A percentile compares a stretch with the other conserved stretches of the same genome.
phyloP scores from a whole-genome alignment of 352 stramenopile species.

The Pythium angustatum region DNA sequence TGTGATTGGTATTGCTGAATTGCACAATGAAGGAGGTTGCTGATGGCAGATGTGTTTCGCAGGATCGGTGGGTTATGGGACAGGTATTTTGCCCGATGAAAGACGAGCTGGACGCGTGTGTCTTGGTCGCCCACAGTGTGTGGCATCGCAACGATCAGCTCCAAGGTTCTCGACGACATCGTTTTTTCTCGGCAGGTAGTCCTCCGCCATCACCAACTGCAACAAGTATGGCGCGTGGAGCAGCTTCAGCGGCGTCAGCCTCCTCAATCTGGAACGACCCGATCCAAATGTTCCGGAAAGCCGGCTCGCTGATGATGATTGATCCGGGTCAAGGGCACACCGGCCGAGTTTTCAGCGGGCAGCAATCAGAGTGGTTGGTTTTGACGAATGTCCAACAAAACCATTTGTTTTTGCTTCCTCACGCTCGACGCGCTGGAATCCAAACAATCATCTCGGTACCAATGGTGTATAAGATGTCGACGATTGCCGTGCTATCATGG shows the following conservation, averaged over 20 bases:
- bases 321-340: constrained; percentile 77
- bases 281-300: constrained; percentile 78
- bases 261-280: constrained; percentile 40
- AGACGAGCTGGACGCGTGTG: constrained; percentile 57
- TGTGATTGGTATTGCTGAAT: neutral
- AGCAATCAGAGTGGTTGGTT: constrained; percentile 73
- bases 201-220: constrained; percentile 15
- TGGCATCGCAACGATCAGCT: constrained; percentile 60
- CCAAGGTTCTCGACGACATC: neutral
- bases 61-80: constrained; percentile 73
- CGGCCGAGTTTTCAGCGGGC: constrained; percentile 67
- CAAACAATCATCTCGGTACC: constrained; percentile 70
- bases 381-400: constrained; percentile 49
- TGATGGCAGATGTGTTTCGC: constrained; percentile 4
- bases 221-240: neutral
- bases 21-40: neutral
- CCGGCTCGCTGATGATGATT: constrained; percentile 67
- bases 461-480: constrained; percentile 85
- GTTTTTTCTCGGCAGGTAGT: neutral
- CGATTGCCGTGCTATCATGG: constrained; percentile 79
- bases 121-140: constrained; percentile 66
- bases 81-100: constrained; percentile 73
- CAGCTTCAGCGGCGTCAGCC: constrained; percentile 24
- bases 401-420: constrained; percentile 74
- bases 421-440: constrained; percentile 62